Base-by-base conservation (phyloP, 2,329 filamentous ascomycete species). In the Coniochaeta hoffmannii region DNA sequence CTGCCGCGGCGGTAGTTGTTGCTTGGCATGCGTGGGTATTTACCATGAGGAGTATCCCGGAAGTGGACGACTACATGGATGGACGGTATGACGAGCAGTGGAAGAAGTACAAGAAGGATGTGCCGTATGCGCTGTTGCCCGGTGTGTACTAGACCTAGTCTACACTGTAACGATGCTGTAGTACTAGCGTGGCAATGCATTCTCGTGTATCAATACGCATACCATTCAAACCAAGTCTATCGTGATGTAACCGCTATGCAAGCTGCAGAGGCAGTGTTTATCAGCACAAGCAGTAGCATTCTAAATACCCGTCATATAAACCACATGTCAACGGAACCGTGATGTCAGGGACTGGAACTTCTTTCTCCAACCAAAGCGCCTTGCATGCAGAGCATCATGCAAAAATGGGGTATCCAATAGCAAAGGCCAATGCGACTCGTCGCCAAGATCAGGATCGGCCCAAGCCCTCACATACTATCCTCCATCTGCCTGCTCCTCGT, bases 401-500 rank as follows among this genome's bases (percentile, higher is more conserved):
- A 36, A 36, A 36, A 17, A 36, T 6, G 14, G 35, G 35, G 35
- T 36, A 36, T 36, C 35, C 35, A 36, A n/a, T n/a, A n/a, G n/a
- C n/a, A n/a, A n/a, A n/a, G n/a, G n/a, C n/a, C 35, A 41, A 22
- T 19, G 22, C 36, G 36, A 22, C 17, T 4, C n/a, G 15, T n/a
- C n/a, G n/a, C n/a, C 30, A 32, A 32, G 30, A 8, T 8, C 30
- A 12, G 7, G 30, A 32, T 7, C 30, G 7, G 12, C 30, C 30
- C 7, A 32, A 32, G 30, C 22, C 14, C 58, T 73, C 65, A 85
- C 81, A 85, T 85, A 59, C 77, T 84, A 63, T 86, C 84, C 65
- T 87, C 86, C 73, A 86, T 80, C 76, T 87, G 87, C 61, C 79
- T 74, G 65, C 83, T 87, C 63, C 85, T 77, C 28, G 82, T 79